Base-by-base conservation (phyloP, 2,329 filamentous ascomycete genomes). In the Nothomitra cinnamomea region DNA sequence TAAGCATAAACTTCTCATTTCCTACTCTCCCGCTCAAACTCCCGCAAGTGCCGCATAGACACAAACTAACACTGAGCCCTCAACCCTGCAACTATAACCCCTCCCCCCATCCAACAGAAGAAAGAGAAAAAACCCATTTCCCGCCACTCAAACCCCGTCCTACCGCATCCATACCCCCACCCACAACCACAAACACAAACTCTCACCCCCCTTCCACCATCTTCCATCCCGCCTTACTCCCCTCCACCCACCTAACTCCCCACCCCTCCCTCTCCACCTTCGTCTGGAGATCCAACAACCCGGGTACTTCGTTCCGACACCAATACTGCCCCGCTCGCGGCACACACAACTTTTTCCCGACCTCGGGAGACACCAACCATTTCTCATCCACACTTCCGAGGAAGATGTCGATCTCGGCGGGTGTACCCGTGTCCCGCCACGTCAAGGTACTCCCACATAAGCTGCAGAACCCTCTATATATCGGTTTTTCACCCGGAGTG, bases 391-490 rank as follows among this genome's bases (percentile, higher is more conserved):
- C 15, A 7, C 54, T 58, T 17, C 59, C 60, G 10, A 55, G 47
- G 35, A 58, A 56, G 25, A 61, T 41, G 43, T 60, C 58, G 32
- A 60, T 55, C 21, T 58, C 54, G 3, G 32, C 49, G 6, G 52
- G 47, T 1, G 28, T 51, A 5, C 50, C 48, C 1, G 58, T 56
- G 22, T 57, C 56, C 8, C 64, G 64, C 71, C 71, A 76, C 59
- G 68, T 73, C n/a, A 78, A 58, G 45, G 72, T 67, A 36, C 70
- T 71, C 13, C 75, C 73, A 62, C 75, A 78, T 1, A 57, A 60
- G 21, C 60, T 56, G 61, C 76, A 78, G 64, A 78, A 76, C 1
- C 65, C 69, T 17, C 75, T 72, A 56, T 68, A 63, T 22, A 17
- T 22, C 10, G 28, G 28, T 4, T 4, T 10, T 51, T 61, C 63